Evolutionary conservation across 176 grass and related monocot genomes (phyloP).

Genomic region (Thalia dealbata): DNA sequence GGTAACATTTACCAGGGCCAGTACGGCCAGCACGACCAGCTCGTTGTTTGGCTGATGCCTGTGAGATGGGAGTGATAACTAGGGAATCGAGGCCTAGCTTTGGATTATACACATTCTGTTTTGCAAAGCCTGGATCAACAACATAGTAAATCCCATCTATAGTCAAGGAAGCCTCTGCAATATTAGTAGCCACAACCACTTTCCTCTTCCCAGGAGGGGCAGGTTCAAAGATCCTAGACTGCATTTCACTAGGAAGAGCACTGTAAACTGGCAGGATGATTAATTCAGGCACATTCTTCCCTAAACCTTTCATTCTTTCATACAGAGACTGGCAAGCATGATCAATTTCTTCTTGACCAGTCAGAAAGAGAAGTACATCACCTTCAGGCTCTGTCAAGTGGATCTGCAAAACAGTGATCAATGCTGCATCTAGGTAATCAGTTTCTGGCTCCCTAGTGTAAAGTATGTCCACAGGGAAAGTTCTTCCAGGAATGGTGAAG

Average conservation of each 20-base stretch:
- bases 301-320: conserved; percentile 88
- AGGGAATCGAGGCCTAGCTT: conserved; percentile 87
- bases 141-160: conserved; percentile 97
- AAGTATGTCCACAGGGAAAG: conserved; percentile 89
- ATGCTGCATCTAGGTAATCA: conserved; percentile 84
- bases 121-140: conserved; percentile 88
- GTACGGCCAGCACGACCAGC: conserved; percentile 94
- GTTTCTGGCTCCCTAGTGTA: conserved; percentile 87
- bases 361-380: conserved; percentile 78
- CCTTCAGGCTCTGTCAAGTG: conserved; percentile 92
- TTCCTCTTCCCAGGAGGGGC: conserved; percentile 92
- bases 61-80: conserved; percentile 90
- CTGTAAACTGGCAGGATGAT: conserved; percentile 94
- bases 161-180: conserved; percentile 91
- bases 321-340: conserved; percentile 85
- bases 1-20: conserved; percentile 79
- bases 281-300: conserved; percentile 81
- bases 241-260: conserved; percentile 96
- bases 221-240: conserved; percentile 89
- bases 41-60: conserved; percentile 91
- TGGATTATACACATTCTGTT: conserved; percentile 88
- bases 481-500: conserved; percentile 95
- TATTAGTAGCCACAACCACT: conserved; percentile 90
- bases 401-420: conserved; percentile 87
- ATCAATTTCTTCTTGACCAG: conserved; percentile 94